phyloP scores from a whole-genome alignment of 2,329 filamentous ascomycete species.

The Waltergamsia citrina region DNA sequence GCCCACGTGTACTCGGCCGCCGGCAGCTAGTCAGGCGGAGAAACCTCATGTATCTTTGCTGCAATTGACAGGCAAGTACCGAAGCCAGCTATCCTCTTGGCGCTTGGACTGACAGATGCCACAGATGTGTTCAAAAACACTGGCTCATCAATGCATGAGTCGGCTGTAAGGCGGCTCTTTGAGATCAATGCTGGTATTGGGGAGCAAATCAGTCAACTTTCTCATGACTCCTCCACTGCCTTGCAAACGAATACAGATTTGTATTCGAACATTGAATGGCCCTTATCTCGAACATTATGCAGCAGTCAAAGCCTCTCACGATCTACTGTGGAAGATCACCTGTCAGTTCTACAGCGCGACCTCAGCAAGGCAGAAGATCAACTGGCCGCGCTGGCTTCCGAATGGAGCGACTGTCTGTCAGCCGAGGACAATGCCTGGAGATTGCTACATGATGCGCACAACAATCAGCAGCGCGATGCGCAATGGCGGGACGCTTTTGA shows the following conservation, averaged over 20 bases:
- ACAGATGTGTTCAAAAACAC: constrained; percentile 1
- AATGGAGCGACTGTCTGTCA: constrained; percentile 16
- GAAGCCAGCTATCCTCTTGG: too few species aligned
- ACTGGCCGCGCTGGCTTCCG: constrained; percentile 9
- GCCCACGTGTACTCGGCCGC: background rate
- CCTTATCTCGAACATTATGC: constrained; percentile 20
- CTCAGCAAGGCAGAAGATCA: constrained; percentile 13
- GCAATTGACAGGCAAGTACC: too few species aligned
- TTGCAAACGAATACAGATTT: constrained; percentile 11
- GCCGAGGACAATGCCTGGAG: constrained; percentile 11
- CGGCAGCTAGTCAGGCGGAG: background rate
- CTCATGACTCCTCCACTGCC: constrained; percentile 7
- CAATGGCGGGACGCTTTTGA: background rate
- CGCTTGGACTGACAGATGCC: too few species aligned
- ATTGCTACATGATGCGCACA: constrained; percentile 3
- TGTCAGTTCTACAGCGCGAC: constrained; percentile 11
- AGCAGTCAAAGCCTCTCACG: constrained; percentile 10
- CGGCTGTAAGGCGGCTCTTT: constrained; percentile 7
- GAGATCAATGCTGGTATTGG: constrained; percentile 12
- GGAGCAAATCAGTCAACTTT: constrained; percentile 11
- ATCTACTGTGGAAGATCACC: constrained; percentile 15
- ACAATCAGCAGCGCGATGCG: background rate
- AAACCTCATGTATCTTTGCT: too few species aligned
- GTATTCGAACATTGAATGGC: constrained; percentile 20
- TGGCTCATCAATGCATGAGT: constrained; percentile 1